Evolutionary conservation across 177 flowering plant genomes (phyloP).

Genomic region (Vitis hybrid): DNA sequence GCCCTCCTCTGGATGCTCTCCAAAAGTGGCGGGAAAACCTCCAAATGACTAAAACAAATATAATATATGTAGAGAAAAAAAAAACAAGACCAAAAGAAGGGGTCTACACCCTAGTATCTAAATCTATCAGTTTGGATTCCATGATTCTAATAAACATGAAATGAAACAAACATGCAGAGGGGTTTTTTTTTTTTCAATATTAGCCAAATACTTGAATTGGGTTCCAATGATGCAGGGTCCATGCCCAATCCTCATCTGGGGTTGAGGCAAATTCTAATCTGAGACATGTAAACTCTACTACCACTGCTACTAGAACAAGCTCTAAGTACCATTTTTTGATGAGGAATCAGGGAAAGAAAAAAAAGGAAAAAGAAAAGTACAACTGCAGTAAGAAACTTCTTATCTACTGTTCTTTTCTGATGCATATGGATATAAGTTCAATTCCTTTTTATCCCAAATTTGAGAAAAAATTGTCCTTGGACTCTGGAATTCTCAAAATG

Average conservation of each 20-base stretch:
- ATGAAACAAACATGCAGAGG: no score
- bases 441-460: background rate
- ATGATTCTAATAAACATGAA: no score
- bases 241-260: background rate
- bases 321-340: background rate
- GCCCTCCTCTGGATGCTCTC: no score
- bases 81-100: no score
- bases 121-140: constrained; percentile 13
- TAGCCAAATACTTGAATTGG: background rate
- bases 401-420: background rate
- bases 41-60: no score
- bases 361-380: no score
- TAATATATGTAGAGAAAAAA: no score
- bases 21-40: no score
- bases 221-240: background rate
- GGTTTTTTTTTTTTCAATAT: no score
- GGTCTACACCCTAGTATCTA: constrained; percentile 15
- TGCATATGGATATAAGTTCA: background rate
- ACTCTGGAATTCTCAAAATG: constrained; percentile 5
- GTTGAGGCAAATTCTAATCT: background rate
- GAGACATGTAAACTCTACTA: constrained; percentile 2
- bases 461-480: background rate
- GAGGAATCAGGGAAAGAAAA: no score
- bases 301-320: constrained; percentile 3
- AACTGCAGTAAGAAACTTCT: background rate